phyloP scores from a whole-genome alignment of 306 rosid species.

The Vigna trinervia region DNA sequence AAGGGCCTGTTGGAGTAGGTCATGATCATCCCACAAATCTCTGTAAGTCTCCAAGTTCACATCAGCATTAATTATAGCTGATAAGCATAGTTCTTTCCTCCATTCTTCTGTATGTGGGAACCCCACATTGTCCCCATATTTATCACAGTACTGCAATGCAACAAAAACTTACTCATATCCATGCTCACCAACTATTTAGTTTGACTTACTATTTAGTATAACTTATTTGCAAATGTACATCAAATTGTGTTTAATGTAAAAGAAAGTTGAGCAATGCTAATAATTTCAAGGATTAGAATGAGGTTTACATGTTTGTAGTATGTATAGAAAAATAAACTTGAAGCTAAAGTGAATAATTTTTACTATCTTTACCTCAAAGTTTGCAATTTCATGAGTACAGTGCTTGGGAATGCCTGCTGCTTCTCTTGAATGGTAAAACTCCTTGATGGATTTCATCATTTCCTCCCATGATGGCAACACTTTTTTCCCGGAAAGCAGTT shows the following conservation, averaged over 20 bases:
- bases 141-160: conserved; percentile 79
- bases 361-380: conserved; percentile 73
- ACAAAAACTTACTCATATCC: background rate
- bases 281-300: background rate
- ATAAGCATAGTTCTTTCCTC: conserved; percentile 73
- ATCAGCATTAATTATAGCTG: conserved; percentile 54
- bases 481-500: conserved; percentile 85
- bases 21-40: conserved; percentile 78
- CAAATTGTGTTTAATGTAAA: too few species aligned
- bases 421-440: conserved; percentile 80
- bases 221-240: too few species aligned
- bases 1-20: conserved; percentile 76
- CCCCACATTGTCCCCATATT: conserved; percentile 69
- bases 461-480: conserved; percentile 83
- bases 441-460: conserved; percentile 87
- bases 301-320: background rate
- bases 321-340: background rate
- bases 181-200: too few species aligned
- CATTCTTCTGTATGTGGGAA: conserved; percentile 88
- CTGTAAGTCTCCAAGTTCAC: conserved; percentile 78
- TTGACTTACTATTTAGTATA: too few species aligned
- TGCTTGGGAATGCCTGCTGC: conserved; percentile 74
- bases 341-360: conserved; percentile 17
- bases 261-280: too few species aligned
- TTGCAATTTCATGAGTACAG: conserved; percentile 75